Evolutionary conservation across 2,329 filamentous ascomycete genomes (phyloP).

Genomic region (Clarireedia homoeocarpa): DNA sequence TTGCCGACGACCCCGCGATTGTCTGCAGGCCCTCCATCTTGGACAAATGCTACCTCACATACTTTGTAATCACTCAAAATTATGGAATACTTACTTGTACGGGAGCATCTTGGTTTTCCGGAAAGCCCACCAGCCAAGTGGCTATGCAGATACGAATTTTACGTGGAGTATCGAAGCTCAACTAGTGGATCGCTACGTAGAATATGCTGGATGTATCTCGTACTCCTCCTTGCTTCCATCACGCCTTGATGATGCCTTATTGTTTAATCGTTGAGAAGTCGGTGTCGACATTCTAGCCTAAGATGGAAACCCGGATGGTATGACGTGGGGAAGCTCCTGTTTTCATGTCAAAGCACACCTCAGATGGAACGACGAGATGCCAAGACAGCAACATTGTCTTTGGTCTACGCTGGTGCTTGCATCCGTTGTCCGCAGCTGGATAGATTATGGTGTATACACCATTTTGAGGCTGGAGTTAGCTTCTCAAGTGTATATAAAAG

Average conservation of each 20-base stretch:
- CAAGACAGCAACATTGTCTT: too few species aligned
- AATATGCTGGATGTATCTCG: neutral
- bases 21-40: neutral
- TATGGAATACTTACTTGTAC: neutral
- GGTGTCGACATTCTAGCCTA: neutral
- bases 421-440: neutral
- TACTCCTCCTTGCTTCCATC: slow-evolving; percentile 6
- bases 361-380: neutral
- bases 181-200: neutral
- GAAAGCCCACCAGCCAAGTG: neutral
- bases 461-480: neutral
- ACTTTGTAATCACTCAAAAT: neutral
- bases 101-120: slow-evolving; percentile 1
- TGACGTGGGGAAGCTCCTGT: neutral
- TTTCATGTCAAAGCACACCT: neutral
- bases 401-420: neutral
- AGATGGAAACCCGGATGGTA: neutral
- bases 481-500: neutral
- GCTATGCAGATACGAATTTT: slow-evolving; percentile 10
- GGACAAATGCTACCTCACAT: neutral
- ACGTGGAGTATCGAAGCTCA: neutral
- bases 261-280: neutral
- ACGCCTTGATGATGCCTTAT: neutral
- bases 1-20: neutral
- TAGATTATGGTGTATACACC: neutral